Base-by-base conservation (phyloP, 2,329 filamentous ascomycete species). In the Penicillium sp. region DNA sequence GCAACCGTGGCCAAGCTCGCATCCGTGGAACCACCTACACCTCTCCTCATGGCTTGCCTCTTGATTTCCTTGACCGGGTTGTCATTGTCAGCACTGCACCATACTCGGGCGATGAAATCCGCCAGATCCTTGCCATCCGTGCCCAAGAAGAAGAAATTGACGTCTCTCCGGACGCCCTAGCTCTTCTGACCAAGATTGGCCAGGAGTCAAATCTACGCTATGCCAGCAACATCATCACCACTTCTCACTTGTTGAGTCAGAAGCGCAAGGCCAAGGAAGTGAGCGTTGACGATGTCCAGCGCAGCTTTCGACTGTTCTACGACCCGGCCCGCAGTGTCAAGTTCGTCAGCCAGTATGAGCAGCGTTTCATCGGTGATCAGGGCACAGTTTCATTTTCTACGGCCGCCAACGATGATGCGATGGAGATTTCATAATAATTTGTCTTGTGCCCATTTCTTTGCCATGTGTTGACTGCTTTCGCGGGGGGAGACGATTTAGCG, bases 91-190 rank as follows among this genome's bases (percentile, higher is more conserved):
- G 90, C 79, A 99, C 94, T 7, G 89, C 94, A 66, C 77, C 89
- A 23, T 99, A 99, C 78, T 81, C 79, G 35, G 75, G 82, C 6
- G 90, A 96, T 44, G 91, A 99, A 73, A 91, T 99, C 71, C 87
- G 89, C 65, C 89, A 97, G 74, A 99, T 99, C 59, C 80, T 99
- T 12, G 85, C 89, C 23, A 95, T 99, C 73, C 87, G 94, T 57
- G 94, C 94, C 9, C 89, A 93, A 70, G 94, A 99, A 75, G 94
- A 99, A 73, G 94, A 99, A 72, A 88, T 99, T 47, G 94, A 99
- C 60, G 79, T 97, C 31, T 90, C 90, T 0, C 83, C 92, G 6
- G 92, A 97, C 71, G 93, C 94, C 0, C 83, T 99, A 12, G 92
- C 92, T 1, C 83, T 99, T 14, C 84, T 99, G 35, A 96, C 94